These are phyloP conservation scores for Pseudocercospora crystallina DNA, from an alignment of 2,329 filamentous ascomycete species.

Conservation along the genomic window DNA sequence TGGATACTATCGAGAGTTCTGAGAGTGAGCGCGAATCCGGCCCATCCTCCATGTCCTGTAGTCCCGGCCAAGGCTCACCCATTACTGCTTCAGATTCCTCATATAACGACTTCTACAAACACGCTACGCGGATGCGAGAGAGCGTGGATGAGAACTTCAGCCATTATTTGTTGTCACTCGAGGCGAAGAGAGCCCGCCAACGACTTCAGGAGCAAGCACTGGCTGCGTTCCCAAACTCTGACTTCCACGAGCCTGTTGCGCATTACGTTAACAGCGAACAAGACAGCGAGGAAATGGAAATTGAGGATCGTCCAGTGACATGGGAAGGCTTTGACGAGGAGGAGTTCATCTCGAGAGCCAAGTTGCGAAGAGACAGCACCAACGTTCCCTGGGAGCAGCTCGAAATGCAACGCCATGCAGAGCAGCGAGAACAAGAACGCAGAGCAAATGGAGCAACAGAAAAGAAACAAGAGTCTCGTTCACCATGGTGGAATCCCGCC, in stretches of 20 bases:
- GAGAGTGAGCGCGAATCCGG: conserved; percentile 46
- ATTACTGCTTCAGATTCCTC: conserved; percentile 51
- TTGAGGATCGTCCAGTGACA: conserved; percentile 39
- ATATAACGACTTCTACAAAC: conserved; percentile 46
- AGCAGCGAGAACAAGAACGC: conserved; percentile 58
- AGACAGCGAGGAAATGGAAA: conserved; percentile 33
- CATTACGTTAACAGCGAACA: conserved; percentile 65
- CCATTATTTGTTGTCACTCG: conserved; percentile 74
- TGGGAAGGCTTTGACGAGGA: conserved; percentile 42
- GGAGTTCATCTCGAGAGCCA: conserved; percentile 25
- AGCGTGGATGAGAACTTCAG: conserved; percentile 75
- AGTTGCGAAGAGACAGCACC: conserved; percentile 58
- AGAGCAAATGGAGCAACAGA: conserved; percentile 42
- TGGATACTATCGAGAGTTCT: conserved; percentile 63
- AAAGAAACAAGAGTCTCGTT: conserved; percentile 25
- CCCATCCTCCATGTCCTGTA: conserved; percentile 46
- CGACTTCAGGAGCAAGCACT: conserved; percentile 76
- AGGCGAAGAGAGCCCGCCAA: conserved; percentile 75
- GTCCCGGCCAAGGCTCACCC: conserved; percentile 38
- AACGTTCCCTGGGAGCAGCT: conserved; percentile 72
- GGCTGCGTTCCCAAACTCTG: conserved; percentile 71
- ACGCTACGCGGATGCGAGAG: conserved; percentile 57
- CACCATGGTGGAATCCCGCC: conserved; percentile 43
- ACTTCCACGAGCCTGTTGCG: conserved; percentile 67
- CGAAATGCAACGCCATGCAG: conserved; percentile 76